Conservation (phyloP, 176 grass and related monocot species). For the Aegilops sharonensis region DNA sequence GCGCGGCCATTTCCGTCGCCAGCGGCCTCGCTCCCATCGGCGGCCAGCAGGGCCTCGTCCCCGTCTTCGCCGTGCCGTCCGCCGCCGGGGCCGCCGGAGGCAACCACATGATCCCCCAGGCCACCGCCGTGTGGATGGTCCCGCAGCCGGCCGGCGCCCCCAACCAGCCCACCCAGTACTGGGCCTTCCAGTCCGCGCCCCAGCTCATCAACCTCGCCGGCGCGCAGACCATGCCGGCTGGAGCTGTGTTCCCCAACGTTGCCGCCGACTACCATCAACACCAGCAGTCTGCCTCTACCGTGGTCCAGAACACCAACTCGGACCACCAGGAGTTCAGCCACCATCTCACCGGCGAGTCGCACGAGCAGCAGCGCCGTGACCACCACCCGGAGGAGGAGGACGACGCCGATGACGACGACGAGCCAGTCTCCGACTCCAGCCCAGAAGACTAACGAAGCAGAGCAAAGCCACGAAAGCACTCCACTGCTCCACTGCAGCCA, state of each 20-base stretch:
- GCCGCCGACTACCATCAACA: slow-evolving; percentile 34
- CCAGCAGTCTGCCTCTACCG: slow-evolving; percentile 11
- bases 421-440: slow-evolving; percentile 73
- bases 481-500: neutral
- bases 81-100: slow-evolving; percentile 9
- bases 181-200: slow-evolving; percentile 70
- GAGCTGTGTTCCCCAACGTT: slow-evolving; percentile 41
- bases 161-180: slow-evolving; percentile 53
- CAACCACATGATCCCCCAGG: slow-evolving; percentile 64
- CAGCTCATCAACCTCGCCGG: slow-evolving; percentile 74
- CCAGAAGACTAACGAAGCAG: slow-evolving; percentile 43
- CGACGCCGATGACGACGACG: slow-evolving; percentile 54
- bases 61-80: slow-evolving; percentile 62
- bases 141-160: slow-evolving; percentile 41
- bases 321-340: slow-evolving; percentile 1
- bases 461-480: neutral
- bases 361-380: slow-evolving; percentile 36
- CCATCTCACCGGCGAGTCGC: slow-evolving; percentile 26
- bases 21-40: slow-evolving; percentile 72
- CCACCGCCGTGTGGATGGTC: slow-evolving; percentile 86
- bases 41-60: slow-evolving; percentile 55
- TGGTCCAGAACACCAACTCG: slow-evolving; percentile 35
- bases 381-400: slow-evolving; percentile 59
- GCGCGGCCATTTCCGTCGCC: slow-evolving; percentile 61
- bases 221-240: slow-evolving; percentile 40